Evolutionary conservation across 2,329 filamentous ascomycete genomes (phyloP).

Genomic region (Trichophyton rubrum): DNA sequence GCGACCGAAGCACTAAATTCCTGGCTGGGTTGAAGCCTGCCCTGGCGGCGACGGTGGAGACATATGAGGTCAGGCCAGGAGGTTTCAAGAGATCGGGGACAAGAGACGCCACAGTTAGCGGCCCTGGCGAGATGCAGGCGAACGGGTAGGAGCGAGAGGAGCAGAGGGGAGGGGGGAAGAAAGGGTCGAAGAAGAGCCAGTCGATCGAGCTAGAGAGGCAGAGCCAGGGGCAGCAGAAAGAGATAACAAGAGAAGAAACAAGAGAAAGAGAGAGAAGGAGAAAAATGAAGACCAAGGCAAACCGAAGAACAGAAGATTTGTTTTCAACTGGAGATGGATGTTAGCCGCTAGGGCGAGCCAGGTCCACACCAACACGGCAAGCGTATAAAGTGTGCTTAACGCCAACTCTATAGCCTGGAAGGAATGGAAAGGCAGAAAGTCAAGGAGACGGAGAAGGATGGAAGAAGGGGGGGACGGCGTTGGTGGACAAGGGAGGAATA

Average conservation of each 20-base stretch:
- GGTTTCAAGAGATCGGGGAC: background rate
- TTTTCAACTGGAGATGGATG: constrained; percentile 3
- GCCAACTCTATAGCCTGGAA: constrained; percentile 1
- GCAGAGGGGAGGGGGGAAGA: background rate
- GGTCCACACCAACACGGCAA: constrained; percentile 3
- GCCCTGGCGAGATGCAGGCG: background rate
- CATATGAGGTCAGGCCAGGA: constrained; percentile 4
- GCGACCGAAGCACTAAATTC: background rate
- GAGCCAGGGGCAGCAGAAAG: background rate
- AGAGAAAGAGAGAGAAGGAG: background rate
- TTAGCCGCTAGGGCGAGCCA: constrained; percentile 3
- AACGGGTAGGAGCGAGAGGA: background rate
- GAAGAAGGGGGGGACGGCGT: background rate
- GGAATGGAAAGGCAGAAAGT: background rate
- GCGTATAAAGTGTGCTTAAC: background rate
- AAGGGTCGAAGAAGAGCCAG: background rate
- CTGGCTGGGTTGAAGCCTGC: constrained; percentile 2
- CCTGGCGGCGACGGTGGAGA: constrained; percentile 2
- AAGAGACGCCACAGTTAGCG: background rate
- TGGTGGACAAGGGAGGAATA: background rate
- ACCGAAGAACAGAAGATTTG: constrained; percentile 7
- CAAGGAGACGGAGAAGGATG: background rate
- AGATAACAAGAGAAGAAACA: background rate
- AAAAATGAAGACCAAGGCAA: background rate
- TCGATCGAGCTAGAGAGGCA: background rate